Conservation (phyloP, 805 yeast species). For the Ascoidea tarda region DNA sequence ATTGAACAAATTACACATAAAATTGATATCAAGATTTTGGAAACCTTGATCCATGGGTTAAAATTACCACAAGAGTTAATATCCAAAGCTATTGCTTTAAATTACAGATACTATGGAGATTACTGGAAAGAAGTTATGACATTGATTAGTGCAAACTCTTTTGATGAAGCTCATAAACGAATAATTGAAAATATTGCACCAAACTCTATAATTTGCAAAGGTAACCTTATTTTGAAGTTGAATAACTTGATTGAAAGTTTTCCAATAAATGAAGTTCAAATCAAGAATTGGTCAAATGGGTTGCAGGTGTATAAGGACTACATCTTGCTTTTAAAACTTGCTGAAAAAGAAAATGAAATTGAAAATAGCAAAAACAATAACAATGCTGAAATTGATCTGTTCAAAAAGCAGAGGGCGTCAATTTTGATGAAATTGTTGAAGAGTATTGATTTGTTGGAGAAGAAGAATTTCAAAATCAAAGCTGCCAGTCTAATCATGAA, state of each 20-base stretch:
- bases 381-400: neutral
- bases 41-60: constrained; percentile 23
- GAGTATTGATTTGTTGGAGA: constrained; percentile 28
- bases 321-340: constrained; percentile 19
- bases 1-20: constrained; percentile 11
- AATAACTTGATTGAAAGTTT: constrained; percentile 24
- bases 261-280: constrained; percentile 24
- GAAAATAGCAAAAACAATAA: neutral
- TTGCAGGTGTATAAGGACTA: constrained; percentile 44
- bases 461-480: constrained; percentile 21
- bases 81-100: constrained; percentile 46
- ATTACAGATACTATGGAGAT: constrained; percentile 33
- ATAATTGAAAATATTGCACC: constrained; percentile 60
- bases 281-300: constrained; percentile 40
- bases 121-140: constrained; percentile 46
- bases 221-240: constrained; percentile 17
- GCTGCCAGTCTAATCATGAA: constrained; percentile 22
- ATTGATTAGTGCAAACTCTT: constrained; percentile 43
- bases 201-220: constrained; percentile 39
- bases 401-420: neutral
- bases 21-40: constrained; percentile 14
- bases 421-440: constrained; percentile 27
- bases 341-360: constrained; percentile 8
- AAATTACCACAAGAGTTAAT: constrained; percentile 34
- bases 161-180: constrained; percentile 49